Base-by-base conservation (phyloP, 73 alveolate species). In the Durusdinium trenchii region DNA sequence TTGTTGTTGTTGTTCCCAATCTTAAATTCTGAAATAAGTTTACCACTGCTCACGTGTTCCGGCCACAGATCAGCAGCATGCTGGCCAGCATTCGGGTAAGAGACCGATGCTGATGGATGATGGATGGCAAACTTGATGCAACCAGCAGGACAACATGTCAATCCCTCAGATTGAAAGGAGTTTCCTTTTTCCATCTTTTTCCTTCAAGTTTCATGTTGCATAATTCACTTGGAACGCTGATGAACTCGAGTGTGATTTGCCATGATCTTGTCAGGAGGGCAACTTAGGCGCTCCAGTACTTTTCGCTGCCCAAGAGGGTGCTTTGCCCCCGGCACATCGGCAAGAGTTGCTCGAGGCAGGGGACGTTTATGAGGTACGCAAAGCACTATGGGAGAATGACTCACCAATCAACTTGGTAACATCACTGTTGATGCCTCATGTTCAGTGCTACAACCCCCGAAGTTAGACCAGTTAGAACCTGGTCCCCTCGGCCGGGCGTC, bases 241-340 rank as follows among this genome's bases (percentile, higher is more conserved):
- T n/a, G n/a, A n/a, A n/a, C n/a, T n/a, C 71, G 35, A 14, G 26
- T 57, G n/a, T 32, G n/a, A 23, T 60, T 60, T 57, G n/a, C 38
- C 38, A 32, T 57, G 35, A 26, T 26, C 71, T 16, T 26, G n/a
- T n/a, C 78, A 91, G 98, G 98, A 91, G 76, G 98, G 98, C 71
- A 91, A 91, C 98, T 57, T 91, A 46, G 98, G 98, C 30, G 98
- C 98, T 4, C 98, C 98, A 35, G 98, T 91, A 76, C 98, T 91
- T 46, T 91, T 91, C 60, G 98, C 98, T 28, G 98, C 98, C 75
- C 98, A 91, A 54, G 87, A 76, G 40, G 98, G 98, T 32, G 89
- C 87, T 38, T 45, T 91, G 35, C 89, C 75, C 14, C 78, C 52
- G 45, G 82, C 38, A 36, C 76, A 75, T 51, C 78, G 98, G 23